Base-by-base conservation (phyloP, 1,284 basidiomycete species). In the Vanrija sp. region DNA sequence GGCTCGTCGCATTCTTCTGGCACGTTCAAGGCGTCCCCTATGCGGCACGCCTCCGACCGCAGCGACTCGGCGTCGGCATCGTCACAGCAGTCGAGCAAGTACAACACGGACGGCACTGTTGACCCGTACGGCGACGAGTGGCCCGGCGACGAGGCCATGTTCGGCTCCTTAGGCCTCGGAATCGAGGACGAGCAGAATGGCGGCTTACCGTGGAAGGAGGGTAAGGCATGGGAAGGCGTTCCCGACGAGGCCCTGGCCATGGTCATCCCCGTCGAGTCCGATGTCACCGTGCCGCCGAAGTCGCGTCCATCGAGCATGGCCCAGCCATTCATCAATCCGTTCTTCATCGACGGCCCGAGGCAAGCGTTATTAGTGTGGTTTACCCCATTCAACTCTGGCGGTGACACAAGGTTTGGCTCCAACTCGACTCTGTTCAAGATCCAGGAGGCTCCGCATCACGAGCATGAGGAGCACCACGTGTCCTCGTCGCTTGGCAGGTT, bases 211-310 rank as follows among this genome's bases (percentile, higher is more conserved):
- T 69, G 65, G 63, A 63, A 61, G 38, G 65, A 69, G 50, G 74
- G 75, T 26, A 73, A 68, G 59, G 75, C 67, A 1, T 77, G 75
- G 75, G 52, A 61, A 6, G 66, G 62, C 6, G 74, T 77, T 2
- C 73, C 75, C 0, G 72, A 73, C 9, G 73, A 77, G 26, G 73
- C 74, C 1, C 61, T 77, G 6, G 75, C 75, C 3, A 75, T 77
- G 73, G 68, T 75, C 21, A 58, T 77, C 14, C 74, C 74, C 0
- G 62, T 75, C 44, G 61, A 67, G 21, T 44, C 51, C 1, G 61
- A 60, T 14, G 5, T 45, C 54, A 5, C 26, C 45, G 9, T 23
- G n/a, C 2, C 29, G 40, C 2, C 23, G 52, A 21, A 28, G 49
- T 52, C 14, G 51, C 51, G 6, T 50, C 28, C 5, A 45, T 34